These are phyloP conservation scores for Myotisia sp. DNA, from an alignment of 2,329 filamentous ascomycete species.

Conservation along the genomic window DNA sequence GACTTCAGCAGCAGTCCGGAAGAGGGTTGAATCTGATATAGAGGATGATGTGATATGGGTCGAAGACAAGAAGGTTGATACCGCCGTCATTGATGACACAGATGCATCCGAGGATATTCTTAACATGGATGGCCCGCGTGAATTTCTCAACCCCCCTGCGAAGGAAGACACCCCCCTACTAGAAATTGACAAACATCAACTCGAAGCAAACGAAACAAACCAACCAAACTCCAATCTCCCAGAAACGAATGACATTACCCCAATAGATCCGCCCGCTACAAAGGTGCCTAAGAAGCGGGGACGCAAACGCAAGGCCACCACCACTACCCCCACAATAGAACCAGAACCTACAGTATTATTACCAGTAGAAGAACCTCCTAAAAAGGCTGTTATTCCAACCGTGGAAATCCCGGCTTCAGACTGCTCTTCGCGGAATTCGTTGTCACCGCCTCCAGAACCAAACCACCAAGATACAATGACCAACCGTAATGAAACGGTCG, in stretches of 20 bases:
- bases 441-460: not conserved
- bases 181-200: not conserved
- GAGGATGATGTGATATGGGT: slow-evolving; percentile 32
- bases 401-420: too few species aligned
- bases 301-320: slow-evolving; percentile 27
- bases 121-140: not conserved
- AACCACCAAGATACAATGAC: not conserved
- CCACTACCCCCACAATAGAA: too few species aligned
- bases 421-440: not conserved
- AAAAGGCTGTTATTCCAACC: too few species aligned
- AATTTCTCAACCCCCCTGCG: not conserved
- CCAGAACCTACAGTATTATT: too few species aligned
- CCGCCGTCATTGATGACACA: slow-evolving; percentile 2
- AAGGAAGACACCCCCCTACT: not conserved
- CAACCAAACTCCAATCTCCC: not conserved
- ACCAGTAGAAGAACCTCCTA: too few species aligned
- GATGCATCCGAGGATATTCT: slow-evolving; percentile 2
- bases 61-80: slow-evolving; percentile 13
- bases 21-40: slow-evolving; percentile 18
- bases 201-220: not conserved
- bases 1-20: slow-evolving; percentile 22
- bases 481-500: not conserved
- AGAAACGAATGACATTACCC: not conserved
- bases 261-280: slow-evolving; percentile 8
- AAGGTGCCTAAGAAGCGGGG: slow-evolving; percentile 29